Percentiles rank a stretch among this genome's conserved stretches.
Evolutionary conservation across 768 basidiomycete species (phyloP).

Genomic region (Termitomyces sp.): DNA sequence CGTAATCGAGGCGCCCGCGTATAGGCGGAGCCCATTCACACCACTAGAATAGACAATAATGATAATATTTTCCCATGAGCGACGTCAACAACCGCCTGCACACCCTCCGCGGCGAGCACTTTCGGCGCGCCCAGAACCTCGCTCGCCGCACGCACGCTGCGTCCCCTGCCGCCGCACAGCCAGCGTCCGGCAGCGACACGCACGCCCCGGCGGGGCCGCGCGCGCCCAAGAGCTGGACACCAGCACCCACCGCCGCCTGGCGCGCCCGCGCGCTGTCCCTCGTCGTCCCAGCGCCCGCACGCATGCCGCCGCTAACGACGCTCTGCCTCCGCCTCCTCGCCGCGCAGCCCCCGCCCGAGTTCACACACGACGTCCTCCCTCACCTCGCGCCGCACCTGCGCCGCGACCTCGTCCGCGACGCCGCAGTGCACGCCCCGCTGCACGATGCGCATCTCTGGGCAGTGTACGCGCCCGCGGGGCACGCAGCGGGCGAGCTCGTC

Average conservation of each 20-base stretch:
- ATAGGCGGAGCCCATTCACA: conserved; percentile 73
- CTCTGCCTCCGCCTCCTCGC: conserved; percentile 54
- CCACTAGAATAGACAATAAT: conserved; percentile 50
- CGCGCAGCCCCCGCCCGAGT: conserved; percentile 31
- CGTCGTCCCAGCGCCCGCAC: conserved; percentile 30
- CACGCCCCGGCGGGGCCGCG: too few species aligned
- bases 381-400: conserved; percentile 56
- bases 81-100: conserved; percentile 45
- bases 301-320: conserved; percentile 45
- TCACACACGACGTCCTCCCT: conserved; percentile 39
- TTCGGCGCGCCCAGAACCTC: conserved; percentile 62
- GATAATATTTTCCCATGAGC: conserved; percentile 4
- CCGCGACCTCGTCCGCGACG: conserved; percentile 50
- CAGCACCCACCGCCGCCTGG: conserved; percentile 39
- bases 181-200: too few species aligned
- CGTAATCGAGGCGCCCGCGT: conserved; percentile 66
- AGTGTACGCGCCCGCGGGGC: conserved; percentile 43
- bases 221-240: too few species aligned
- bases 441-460: conserved; percentile 41
- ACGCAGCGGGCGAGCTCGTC: conserved; percentile 60
- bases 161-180: too few species aligned
- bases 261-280: conserved; percentile 53
- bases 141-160: too few species aligned
- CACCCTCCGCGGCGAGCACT: conserved; percentile 65
- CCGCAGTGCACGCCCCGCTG: conserved; percentile 54